Evolutionary conservation across 148 eudicot genomes (phyloP).

Genomic region (Vaccinium macrocarpon): DNA sequence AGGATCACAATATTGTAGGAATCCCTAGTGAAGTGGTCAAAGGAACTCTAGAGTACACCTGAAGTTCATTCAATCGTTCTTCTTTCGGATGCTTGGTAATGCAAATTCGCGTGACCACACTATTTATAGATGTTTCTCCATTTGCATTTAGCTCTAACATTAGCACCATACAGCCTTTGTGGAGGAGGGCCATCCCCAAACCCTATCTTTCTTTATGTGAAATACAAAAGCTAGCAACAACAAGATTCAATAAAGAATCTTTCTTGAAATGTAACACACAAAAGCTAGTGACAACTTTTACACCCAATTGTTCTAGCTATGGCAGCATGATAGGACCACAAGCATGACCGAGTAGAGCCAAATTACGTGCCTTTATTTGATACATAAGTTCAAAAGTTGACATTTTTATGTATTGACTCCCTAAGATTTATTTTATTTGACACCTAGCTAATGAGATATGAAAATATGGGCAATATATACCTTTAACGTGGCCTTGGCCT

Average conservation of each 20-base stretch:
- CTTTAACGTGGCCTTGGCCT: neutral
- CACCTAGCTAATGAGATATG: neutral
- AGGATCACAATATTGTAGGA: neutral
- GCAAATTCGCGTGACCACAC: neutral
- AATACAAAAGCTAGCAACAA: neutral
- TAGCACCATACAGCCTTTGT: neutral
- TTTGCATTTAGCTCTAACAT: neutral
- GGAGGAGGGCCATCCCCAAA: neutral
- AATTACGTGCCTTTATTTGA: neutral
- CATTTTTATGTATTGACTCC: neutral
- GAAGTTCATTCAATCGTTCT: neutral
- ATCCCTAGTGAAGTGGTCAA: conserved; percentile 17
- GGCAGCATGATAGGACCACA: neutral
- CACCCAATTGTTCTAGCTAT: neutral
- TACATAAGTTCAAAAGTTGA: neutral
- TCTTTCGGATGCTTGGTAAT: neutral
- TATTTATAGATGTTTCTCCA: neutral
- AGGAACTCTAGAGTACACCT: conserved; percentile 26
- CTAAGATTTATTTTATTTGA: neutral
- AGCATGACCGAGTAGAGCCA: neutral
- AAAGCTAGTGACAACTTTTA: neutral
- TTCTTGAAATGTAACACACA: neutral
- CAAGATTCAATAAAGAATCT: neutral
- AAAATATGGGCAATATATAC: neutral
- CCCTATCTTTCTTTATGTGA: neutral